Conservation (phyloP, 192 early-diverging fungal genomes). For the Umbelopsis ramanniana region DNA sequence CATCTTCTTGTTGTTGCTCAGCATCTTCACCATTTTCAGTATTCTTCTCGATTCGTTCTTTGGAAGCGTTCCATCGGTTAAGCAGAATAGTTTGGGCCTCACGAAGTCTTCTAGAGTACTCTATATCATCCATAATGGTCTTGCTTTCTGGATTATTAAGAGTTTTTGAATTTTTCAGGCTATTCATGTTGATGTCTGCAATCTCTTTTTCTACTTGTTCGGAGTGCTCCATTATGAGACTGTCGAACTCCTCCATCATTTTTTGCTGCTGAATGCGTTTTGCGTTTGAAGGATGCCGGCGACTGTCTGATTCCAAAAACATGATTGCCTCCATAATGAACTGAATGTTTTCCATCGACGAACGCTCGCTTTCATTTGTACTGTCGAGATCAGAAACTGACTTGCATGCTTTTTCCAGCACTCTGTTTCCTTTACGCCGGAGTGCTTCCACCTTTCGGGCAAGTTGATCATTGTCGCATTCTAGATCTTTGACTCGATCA, state of each 20-base stretch:
- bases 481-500: conserved; percentile 44
- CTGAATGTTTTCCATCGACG: conserved; percentile 6
- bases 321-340: conserved; percentile 3
- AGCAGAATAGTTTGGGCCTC: conserved; percentile 10
- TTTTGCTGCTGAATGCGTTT: neutral
- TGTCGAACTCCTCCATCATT: conserved; percentile 2
- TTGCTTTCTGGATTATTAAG: neutral
- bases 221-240: neutral
- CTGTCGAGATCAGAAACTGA: neutral
- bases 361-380: neutral
- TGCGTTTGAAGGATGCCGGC: neutral
- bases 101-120: neutral
- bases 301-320: conserved; percentile 4
- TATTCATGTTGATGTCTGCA: neutral
- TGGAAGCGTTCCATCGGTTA: conserved; percentile 13
- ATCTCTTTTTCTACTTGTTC: conserved; percentile 7
- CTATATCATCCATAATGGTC: neutral
- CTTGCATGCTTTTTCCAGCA: conserved; percentile 10
- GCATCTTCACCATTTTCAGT: neutral
- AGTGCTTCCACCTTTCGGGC: neutral
- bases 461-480: conserved; percentile 42
- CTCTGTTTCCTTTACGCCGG: neutral
- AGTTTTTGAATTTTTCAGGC: neutral
- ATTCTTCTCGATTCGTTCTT: neutral
- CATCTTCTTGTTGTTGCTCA: neutral